Evolutionary conservation across 495 filamentous ascomycete genomes (phyloP).

Genomic region (Symbiotaphrina buchneri): DNA sequence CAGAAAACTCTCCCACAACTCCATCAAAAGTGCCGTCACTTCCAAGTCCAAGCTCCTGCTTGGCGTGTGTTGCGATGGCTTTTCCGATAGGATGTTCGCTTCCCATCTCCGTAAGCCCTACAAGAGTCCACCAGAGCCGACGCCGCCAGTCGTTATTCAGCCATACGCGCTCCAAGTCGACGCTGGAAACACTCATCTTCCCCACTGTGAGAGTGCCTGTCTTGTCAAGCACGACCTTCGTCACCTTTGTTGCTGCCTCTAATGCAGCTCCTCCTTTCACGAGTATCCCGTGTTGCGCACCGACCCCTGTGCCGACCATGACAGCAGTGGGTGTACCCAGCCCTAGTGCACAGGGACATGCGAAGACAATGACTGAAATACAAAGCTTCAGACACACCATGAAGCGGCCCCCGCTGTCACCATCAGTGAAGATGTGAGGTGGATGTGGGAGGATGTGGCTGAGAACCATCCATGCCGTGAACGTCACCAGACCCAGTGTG

Average conservation of each 20-base stretch:
- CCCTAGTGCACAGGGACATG: conserved; percentile 87
- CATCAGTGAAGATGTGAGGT: conserved; percentile 71
- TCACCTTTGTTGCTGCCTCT: conserved; percentile 81
- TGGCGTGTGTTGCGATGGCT: conserved; percentile 54
- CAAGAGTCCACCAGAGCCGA: conserved; percentile 79
- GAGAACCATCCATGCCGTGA: conserved; percentile 84
- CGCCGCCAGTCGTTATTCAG: conserved; percentile 38
- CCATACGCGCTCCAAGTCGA: conserved; percentile 45
- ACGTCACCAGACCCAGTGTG: conserved; percentile 62
- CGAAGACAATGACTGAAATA: conserved; percentile 97
- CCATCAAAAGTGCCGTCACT: conserved; percentile 60
- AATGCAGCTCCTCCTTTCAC: conserved; percentile 90
- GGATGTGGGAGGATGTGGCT: conserved; percentile 63
- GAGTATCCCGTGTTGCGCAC: conserved; percentile 90
- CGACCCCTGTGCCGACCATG: conserved; percentile 95
- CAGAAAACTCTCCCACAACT: conserved; percentile 63
- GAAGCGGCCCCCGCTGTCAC: conserved; percentile 60
- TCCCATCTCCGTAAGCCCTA: conserved; percentile 81
- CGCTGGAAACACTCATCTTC: conserved; percentile 72
- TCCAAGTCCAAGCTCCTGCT: conserved; percentile 45
- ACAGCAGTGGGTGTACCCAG: conserved; percentile 90
- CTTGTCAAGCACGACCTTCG: conserved; percentile 95
- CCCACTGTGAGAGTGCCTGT: conserved; percentile 90
- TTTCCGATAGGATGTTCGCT: conserved; percentile 90
- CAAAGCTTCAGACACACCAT: conserved; percentile 97